Evolutionary conservation across 768 basidiomycete species (phyloP).

Genomic region (Boletus rubropictus): DNA sequence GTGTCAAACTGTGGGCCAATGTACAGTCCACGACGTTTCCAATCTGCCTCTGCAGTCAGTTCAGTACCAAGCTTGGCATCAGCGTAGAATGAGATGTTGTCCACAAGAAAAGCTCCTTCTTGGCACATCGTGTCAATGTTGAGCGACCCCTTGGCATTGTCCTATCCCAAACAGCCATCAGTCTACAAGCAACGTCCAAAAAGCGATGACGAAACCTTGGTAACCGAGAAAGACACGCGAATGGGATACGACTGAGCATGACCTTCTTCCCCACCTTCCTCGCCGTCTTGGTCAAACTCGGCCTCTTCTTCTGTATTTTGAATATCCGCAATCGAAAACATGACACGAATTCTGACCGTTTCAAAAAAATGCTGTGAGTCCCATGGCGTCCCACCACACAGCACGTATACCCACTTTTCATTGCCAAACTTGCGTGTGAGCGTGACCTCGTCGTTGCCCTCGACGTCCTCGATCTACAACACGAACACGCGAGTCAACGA

Average conservation of each 20-base stretch:
- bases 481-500: background rate
- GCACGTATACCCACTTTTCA: constrained; percentile 60
- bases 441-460: constrained; percentile 75
- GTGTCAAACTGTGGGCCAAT: constrained; percentile 93
- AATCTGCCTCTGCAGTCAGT: constrained; percentile 84
- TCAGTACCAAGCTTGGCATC: constrained; percentile 69
- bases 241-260: constrained; percentile 53
- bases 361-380: background rate
- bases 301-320: constrained; percentile 43
- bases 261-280: constrained; percentile 28
- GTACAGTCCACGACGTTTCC: constrained; percentile 87
- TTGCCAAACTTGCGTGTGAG: constrained; percentile 84
- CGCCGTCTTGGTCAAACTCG: constrained; percentile 36
- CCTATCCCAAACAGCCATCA: constrained; percentile 31
- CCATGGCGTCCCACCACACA: background rate
- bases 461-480: constrained; percentile 58
- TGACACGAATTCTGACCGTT: constrained; percentile 66
- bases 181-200: background rate
- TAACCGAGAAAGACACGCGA: constrained; percentile 76
- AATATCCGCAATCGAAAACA: constrained; percentile 91
- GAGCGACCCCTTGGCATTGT: constrained; percentile 55
- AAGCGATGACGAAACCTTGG: constrained; percentile 56
- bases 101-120: constrained; percentile 76
- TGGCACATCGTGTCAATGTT: constrained; percentile 75
- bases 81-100: constrained; percentile 83